A percentile compares a stretch with the other conserved stretches of the same genome.
Evolutionary conservation across 208 protist genomes (phyloP).

Genomic region (Trichomonas gallinae): DNA sequence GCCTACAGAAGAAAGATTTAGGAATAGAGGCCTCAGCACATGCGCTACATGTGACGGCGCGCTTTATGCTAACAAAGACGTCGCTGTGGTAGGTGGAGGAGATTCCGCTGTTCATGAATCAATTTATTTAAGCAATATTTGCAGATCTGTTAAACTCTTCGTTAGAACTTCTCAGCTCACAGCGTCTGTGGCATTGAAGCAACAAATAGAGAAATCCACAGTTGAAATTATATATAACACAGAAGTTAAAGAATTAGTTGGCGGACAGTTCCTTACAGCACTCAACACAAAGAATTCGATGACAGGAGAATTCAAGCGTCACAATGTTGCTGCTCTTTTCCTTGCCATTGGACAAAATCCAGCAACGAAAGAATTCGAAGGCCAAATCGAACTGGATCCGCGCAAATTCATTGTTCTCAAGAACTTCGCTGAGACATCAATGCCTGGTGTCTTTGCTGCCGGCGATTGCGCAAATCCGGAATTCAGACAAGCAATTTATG

Average conservation of each 20-base stretch:
- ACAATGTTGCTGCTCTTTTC: constrained; percentile 47
- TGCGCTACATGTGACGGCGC: constrained; percentile 58
- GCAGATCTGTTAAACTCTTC: constrained; percentile 51
- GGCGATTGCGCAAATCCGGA: constrained; percentile 57
- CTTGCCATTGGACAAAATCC: constrained; percentile 59
- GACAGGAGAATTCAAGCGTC: neutral
- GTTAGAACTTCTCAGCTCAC: constrained; percentile 51
- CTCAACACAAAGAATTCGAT: neutral
- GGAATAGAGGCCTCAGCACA: constrained; percentile 48
- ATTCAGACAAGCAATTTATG: constrained; percentile 61
- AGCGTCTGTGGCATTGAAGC: constrained; percentile 56
- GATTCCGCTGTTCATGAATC: constrained; percentile 56
- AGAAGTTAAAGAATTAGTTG: constrained; percentile 31
- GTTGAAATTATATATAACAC: constrained; percentile 42
- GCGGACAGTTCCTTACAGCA: constrained; percentile 26
- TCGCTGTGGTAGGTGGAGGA: constrained; percentile 54
- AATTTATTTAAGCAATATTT: constrained; percentile 48
- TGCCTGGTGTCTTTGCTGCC: constrained; percentile 58
- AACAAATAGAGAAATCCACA: constrained; percentile 28
- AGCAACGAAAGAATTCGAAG: constrained; percentile 41
- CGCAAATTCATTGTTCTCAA: constrained; percentile 48
- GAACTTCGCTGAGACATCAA: constrained; percentile 26
- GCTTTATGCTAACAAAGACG: neutral
- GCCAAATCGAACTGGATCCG: constrained; percentile 47
- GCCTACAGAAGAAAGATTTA: constrained; percentile 42